Evolutionary conservation across 352 stramenopile genomes (phyloP).

Genomic region (Pythium volutum): DNA sequence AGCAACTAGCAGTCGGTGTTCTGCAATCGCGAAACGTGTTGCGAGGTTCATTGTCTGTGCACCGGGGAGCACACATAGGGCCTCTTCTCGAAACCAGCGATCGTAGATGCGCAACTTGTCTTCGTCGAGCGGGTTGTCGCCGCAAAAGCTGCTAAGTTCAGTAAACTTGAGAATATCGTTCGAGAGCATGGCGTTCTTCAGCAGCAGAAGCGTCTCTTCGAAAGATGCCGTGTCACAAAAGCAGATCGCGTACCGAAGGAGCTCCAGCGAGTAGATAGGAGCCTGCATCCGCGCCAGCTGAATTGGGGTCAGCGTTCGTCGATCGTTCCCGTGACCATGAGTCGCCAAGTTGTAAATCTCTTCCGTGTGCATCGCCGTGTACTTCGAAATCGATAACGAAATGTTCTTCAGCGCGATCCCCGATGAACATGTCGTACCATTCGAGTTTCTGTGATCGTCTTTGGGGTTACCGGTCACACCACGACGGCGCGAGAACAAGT

Average conservation of each 20-base stretch:
- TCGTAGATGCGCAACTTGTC: constrained; percentile 37
- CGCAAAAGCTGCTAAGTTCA: constrained; percentile 28
- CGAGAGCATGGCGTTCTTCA: constrained; percentile 53
- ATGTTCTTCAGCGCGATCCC: constrained; percentile 45
- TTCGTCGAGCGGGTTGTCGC: neutral
- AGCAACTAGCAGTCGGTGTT: constrained; percentile 40
- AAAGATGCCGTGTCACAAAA: constrained; percentile 52
- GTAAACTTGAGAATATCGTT: constrained; percentile 53
- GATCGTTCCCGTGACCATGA: constrained; percentile 15
- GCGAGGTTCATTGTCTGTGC: constrained; percentile 55
- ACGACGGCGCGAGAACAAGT: constrained; percentile 42
- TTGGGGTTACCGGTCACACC: constrained; percentile 1
- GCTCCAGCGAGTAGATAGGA: constrained; percentile 52
- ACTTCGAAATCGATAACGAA: constrained; percentile 56
- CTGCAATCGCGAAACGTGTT: constrained; percentile 54
- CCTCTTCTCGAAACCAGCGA: constrained; percentile 60
- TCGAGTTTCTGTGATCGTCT: neutral
- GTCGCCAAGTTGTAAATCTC: constrained; percentile 37
- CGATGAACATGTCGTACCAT: constrained; percentile 1
- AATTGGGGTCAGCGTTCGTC: constrained; percentile 13
- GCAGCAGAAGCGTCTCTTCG: constrained; percentile 55
- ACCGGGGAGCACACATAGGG: constrained; percentile 38
- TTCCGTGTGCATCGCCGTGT: constrained; percentile 52
- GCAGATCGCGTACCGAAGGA: constrained; percentile 61
- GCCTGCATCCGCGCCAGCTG: constrained; percentile 46